These are phyloP conservation scores for Hypericum perforatum DNA, from an alignment of 345 rosid genomes.

Conservation along the genomic window DNA sequence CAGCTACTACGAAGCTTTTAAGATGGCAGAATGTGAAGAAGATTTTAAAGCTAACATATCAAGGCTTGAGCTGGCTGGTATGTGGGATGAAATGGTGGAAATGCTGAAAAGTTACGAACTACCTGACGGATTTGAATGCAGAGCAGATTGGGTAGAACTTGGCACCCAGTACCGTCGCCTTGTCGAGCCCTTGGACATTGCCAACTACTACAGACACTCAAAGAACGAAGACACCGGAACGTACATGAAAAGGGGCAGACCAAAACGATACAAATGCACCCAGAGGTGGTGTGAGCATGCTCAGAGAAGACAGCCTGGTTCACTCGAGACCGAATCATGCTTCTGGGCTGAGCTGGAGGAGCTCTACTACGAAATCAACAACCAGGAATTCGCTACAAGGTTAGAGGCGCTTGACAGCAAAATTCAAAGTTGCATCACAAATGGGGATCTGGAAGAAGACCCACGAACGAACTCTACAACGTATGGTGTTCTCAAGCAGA, in stretches of 20 bases:
- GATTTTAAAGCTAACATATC: constrained; percentile 62
- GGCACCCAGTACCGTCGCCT: constrained; percentile 44
- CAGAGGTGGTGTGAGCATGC: constrained; percentile 59
- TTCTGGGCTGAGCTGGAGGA: no score
- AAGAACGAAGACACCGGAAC: constrained; percentile 84
- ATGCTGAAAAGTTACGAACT: constrained; percentile 52
- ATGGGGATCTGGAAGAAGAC: no score
- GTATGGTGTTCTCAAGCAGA: no score
- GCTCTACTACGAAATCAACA: no score
- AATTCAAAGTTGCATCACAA: no score
- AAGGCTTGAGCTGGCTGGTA: constrained; percentile 69
- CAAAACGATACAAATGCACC: constrained; percentile 46
- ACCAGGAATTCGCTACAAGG: no score
- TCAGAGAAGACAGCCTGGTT: background rate
- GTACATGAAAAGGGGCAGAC: constrained; percentile 51
- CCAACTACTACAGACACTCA: constrained; percentile 65
- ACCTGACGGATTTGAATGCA: constrained; percentile 50
- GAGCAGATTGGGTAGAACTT: constrained; percentile 25
- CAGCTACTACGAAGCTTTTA: constrained; percentile 64
- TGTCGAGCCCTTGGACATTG: constrained; percentile 67
- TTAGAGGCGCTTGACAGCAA: no score
- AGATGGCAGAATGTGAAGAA: constrained; percentile 17
- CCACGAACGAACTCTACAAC: no score
- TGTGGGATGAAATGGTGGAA: constrained; percentile 55
- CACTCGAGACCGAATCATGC: no score